Conservation (phyloP, 169 alveolate genomes). For the Theileria annulata region DNA sequence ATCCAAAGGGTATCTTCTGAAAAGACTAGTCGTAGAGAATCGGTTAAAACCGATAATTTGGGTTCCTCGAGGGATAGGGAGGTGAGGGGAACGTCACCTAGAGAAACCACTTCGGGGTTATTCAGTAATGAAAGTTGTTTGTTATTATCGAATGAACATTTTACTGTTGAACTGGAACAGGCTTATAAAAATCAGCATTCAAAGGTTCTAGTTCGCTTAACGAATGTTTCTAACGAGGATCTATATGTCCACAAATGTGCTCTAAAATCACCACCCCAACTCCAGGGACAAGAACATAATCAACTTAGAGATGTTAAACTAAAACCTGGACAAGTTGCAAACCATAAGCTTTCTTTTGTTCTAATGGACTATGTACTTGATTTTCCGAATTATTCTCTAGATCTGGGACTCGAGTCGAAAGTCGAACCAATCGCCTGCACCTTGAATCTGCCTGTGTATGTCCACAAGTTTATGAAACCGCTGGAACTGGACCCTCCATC, state of each 20-base stretch:
- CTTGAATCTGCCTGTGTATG: slow-evolving; percentile 29
- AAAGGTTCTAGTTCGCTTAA: slow-evolving; percentile 22
- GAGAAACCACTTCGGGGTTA: not conserved
- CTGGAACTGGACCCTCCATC: slow-evolving; percentile 9
- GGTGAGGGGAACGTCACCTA: not conserved
- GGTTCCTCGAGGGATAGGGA: not conserved
- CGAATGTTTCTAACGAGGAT: not conserved
- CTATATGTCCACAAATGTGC: not conserved
- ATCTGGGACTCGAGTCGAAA: not conserved
- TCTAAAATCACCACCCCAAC: slow-evolving; percentile 7
- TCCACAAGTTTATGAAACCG: slow-evolving; percentile 46
- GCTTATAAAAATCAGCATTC: slow-evolving; percentile 27
- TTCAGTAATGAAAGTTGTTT: slow-evolving; percentile 19
- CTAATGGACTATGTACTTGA: not conserved
- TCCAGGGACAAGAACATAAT: slow-evolving; percentile 25
- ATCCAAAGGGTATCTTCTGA: not conserved
- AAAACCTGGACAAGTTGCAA: slow-evolving; percentile 14
- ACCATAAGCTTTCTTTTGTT: slow-evolving; percentile 40
- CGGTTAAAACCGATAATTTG: not conserved
- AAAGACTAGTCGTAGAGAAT: not conserved
- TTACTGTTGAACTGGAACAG: slow-evolving; percentile 35
- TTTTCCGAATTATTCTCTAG: slow-evolving; percentile 18
- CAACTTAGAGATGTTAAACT: not conserved
- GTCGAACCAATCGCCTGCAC: not conserved
- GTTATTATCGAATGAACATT: slow-evolving; percentile 2